A percentile compares a stretch with the other conserved stretches of the same genome.
Conservation (phyloP, 2,329 filamentous ascomycete genomes). For the Seiridium cupressi region DNA sequence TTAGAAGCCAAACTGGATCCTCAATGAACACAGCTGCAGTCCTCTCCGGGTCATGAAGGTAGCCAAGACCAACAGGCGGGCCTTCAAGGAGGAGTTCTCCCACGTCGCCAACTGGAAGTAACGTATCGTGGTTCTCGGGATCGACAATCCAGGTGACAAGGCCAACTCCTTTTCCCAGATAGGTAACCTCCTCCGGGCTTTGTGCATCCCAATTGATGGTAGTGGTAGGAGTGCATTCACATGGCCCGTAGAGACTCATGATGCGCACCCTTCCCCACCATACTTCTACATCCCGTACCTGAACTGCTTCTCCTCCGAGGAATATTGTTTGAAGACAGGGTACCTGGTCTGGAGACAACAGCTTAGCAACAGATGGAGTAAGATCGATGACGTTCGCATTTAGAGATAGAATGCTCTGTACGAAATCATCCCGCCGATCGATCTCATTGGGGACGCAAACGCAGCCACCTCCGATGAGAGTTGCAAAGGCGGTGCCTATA, state of each 20-base stretch:
- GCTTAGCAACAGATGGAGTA: neutral
- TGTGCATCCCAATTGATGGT: neutral
- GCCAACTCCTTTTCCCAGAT: neutral
- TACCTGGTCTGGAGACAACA: neutral
- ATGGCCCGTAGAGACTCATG: neutral
- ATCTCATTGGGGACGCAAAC: neutral
- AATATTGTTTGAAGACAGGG: neutral
- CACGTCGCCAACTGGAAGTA: neutral
- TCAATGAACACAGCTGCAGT: conserved; percentile 40
- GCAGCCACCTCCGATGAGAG: neutral
- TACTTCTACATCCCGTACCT: neutral
- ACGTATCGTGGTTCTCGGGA: neutral
- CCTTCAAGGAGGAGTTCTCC: neutral
- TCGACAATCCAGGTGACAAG: neutral
- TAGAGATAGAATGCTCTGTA: neutral
- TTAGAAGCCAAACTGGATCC: conserved; percentile 31
- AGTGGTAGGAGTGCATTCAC: neutral
- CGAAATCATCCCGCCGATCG: neutral
- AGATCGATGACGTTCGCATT: neutral
- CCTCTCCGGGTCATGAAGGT: conserved; percentile 40
- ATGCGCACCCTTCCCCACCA: neutral
- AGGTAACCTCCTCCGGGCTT: too few relatives aligned
- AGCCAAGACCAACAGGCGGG: conserved; percentile 33
- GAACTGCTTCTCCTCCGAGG: neutral
- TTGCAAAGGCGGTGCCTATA: neutral